Evolutionary conservation across 176 grass and related monocot species (phyloP), one percentile per base, ranked within the genome.

Genomic region (Triticum timopheevii): DNA sequence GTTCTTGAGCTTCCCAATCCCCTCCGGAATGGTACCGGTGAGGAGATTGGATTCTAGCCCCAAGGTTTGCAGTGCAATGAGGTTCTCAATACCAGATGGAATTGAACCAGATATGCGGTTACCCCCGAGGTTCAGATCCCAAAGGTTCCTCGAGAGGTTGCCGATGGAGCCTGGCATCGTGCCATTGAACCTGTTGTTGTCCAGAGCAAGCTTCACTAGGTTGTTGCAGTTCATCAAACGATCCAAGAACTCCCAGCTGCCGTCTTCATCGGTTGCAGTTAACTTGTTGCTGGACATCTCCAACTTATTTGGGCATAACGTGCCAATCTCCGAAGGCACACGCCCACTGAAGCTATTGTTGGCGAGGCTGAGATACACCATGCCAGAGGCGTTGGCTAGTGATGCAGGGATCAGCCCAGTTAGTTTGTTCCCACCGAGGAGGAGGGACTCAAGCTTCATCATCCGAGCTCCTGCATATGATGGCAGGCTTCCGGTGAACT

Each of bases 1-100:
- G 31, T 90, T 90, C 39, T 73, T 75, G 23, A 93, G 87, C 38
- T 85, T 85, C 13, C 87, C 81, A 2, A 93, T 87, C 13, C 30
- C 87, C 4, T 84, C 81, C 0, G 91, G 87, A 65, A 93, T 93
- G 1, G 7, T 34, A 24, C 87, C 87, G 3, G 70, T 8, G 22
- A 93, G 81, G 13, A 72, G 66, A 17, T 93, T 93, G 3, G 73
- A 78, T 2, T 23, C 15, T 7, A 90, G 56, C 1, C 34, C 77
- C 9, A 93, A 67, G 2, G 13, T 62, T n/a, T 93, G 83, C 3
- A 93, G 77, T 24, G 62, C 87, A 3, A 30, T 63, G 15, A 86
- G 23, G 30, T 85, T 90, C 1, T 64, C 54, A 0, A 93, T 81
- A 0, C 64, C 79, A 6, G 69, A 3, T 0, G 87, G 91, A 20